These are phyloP conservation scores for Cordyceps tenuipes DNA, from an alignment of 2,329 filamentous ascomycete genomes.

Conservation along the genomic window DNA sequence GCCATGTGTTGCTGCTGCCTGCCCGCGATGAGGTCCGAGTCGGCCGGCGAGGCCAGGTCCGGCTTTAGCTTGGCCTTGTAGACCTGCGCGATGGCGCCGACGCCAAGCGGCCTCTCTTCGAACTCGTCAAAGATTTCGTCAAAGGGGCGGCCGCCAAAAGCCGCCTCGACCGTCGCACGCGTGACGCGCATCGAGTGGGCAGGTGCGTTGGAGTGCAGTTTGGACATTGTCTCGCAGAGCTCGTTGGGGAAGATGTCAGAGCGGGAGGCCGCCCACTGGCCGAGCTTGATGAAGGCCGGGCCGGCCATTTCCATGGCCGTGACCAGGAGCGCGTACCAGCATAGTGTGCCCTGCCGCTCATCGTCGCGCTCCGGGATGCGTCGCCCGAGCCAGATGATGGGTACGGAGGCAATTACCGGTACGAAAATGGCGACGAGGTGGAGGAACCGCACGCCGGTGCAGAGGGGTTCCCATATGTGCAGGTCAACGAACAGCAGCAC, in stretches of 20 bases:
- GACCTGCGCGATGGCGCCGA: slow-evolving; percentile 94
- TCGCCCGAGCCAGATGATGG: slow-evolving; percentile 69
- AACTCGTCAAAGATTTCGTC: slow-evolving; percentile 97
- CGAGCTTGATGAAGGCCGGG: slow-evolving; percentile 96
- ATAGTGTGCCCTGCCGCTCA: slow-evolving; percentile 73
- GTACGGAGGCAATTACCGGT: slow-evolving; percentile 74
- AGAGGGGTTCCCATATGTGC: slow-evolving; percentile 76
- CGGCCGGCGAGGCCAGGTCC: slow-evolving; percentile 58
- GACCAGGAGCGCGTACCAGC: slow-evolving; percentile 92
- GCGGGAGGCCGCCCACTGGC: slow-evolving; percentile 95
- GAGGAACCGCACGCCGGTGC: slow-evolving; percentile 78
- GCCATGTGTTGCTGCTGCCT: slow-evolving; percentile 40
- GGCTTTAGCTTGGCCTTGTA: slow-evolving; percentile 91
- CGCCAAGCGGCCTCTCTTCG: slow-evolving; percentile 77
- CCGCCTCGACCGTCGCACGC: slow-evolving; percentile 67
- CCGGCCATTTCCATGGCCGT: slow-evolving; percentile 85
- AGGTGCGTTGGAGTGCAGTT: slow-evolving; percentile 87
- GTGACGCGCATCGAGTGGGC: slow-evolving; percentile 80
- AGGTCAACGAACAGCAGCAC: slow-evolving; percentile 60
- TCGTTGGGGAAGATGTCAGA: slow-evolving; percentile 93
- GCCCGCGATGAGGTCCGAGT: slow-evolving; percentile 38
- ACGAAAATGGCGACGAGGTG: slow-evolving; percentile 85
- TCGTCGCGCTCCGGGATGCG: slow-evolving; percentile 57
- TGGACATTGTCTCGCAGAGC: slow-evolving; percentile 89
- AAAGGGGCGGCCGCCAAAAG: slow-evolving; percentile 73